Evolutionary conservation across 176 grass and related monocot species (phyloP), one percentile per base, ranked within the genome.

Genomic region (Elaeis guineensis): DNA sequence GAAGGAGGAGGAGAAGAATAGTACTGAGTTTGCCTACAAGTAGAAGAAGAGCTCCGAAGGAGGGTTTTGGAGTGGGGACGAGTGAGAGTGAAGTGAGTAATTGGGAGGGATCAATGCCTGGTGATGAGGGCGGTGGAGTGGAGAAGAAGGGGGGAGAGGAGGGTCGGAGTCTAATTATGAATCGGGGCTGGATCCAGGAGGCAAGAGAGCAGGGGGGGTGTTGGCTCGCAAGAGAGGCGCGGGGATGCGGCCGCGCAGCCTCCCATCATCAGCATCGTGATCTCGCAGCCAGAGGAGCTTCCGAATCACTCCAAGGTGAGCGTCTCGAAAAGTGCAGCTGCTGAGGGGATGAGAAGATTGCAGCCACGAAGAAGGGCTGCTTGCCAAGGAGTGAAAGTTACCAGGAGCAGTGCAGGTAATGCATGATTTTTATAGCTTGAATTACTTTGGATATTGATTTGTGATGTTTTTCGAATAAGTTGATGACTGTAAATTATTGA

Each of bases 361-460:
- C 63, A 17, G 74, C 65, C 12, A 66, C 61, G 15, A 82, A 82
- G 54, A 77, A 82, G 61, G 53, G 51, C 62, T 52, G 16, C 25
- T 78, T 89, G 51, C 62, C 70, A 1, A 82, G 81, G 64, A 68
- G 73, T 8, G 87, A 98, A 23, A 88, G 84, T 63, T 77, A 83
- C 73, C 63, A 75, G 57, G 93, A 92, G 61, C 74, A 91, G 73
- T 98, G 93, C 87, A 98, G 93, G 87, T 98, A 86, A 44, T 44
- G 35, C 35, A 44, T 12, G 9, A 49, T 69, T 18, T 65, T 49
- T 58, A 28, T 23, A 44, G 35, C 8, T 9, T 2, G 35, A 44
- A 44, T 44, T 44, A 2, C 8, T 12, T 44, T 44, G 35, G 35
- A 44, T 44, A 44, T 44, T 12, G 11, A 44, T 44, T 30, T 12